A percentile compares a stretch with the other conserved stretches of the same genome.
Conservation (phyloP, 2,329 filamentous ascomycete species). For the Boeremia lycopersici region DNA sequence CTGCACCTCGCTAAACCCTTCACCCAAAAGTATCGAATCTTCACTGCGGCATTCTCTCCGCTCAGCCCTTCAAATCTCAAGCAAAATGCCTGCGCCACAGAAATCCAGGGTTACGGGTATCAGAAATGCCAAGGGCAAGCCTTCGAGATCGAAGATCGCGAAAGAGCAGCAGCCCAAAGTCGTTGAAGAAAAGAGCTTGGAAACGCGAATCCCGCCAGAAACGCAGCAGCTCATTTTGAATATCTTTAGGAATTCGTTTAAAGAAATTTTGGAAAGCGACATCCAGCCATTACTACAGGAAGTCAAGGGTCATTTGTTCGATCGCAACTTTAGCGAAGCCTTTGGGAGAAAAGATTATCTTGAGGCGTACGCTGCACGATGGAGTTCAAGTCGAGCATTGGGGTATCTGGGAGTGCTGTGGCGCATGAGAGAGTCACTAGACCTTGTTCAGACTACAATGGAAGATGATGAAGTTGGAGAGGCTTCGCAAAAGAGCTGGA, state of each 20-base stretch:
- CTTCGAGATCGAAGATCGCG: conserved; percentile 9
- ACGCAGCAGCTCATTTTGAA: conserved; percentile 75
- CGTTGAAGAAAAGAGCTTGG: conserved; percentile 5
- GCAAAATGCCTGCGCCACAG: conserved; percentile 10
- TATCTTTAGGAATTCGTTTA: conserved; percentile 72
- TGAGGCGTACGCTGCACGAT: conserved; percentile 83
- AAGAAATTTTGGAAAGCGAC: conserved; percentile 50
- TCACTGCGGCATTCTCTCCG: conserved; percentile 16
- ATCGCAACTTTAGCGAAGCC: conserved; percentile 80
- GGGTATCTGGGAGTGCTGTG: conserved; percentile 73
- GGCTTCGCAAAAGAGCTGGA: conserved; percentile 22
- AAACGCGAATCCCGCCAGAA: conserved; percentile 51
- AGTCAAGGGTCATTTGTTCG: conserved; percentile 84
- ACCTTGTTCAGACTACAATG: neutral
- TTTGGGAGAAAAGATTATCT: conserved; percentile 76
- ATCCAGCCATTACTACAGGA: conserved; percentile 70
- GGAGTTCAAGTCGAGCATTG: conserved; percentile 85
- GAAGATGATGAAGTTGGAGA: neutral
- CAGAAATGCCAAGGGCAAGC: conserved; percentile 24
- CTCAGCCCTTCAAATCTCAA: neutral
- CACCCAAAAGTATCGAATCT: conserved; percentile 14
- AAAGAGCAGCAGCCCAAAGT: conserved; percentile 18
- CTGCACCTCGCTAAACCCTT: conserved; percentile 14
- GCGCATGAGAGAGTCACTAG: conserved; percentile 38
- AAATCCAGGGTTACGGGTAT: conserved; percentile 15